These are phyloP conservation scores for Anthracocystis setariae DNA, from an alignment of 1,284 basidiomycete species.

Conservation along the genomic window DNA sequence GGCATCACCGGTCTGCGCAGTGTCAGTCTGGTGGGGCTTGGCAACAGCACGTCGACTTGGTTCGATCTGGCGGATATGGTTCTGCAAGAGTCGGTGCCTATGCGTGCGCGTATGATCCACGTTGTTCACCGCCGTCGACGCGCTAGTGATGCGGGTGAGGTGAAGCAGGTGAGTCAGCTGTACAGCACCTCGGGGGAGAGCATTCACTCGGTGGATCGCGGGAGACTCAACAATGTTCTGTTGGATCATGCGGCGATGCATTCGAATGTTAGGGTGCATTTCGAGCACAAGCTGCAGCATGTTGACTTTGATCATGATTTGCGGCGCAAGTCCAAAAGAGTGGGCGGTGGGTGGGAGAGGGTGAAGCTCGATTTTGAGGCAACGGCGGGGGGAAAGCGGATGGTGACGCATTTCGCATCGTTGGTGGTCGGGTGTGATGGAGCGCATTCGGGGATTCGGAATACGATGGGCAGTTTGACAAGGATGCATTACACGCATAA, in stretches of 20 bases:
- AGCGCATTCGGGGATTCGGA: constrained; percentile 42
- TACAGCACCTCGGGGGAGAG: constrained; percentile 90
- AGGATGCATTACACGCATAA: constrained; percentile 86
- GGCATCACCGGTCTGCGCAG: constrained; percentile 86
- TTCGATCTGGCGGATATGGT: constrained; percentile 78
- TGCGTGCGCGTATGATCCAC: constrained; percentile 96
- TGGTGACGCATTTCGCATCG: constrained; percentile 32
- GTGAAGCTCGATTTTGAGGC: constrained; percentile 38
- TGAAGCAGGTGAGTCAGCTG: constrained; percentile 71
- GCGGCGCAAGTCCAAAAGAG: background rate
- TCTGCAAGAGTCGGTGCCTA: constrained; percentile 84
- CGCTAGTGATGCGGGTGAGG: constrained; percentile 25
- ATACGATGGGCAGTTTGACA: constrained; percentile 71
- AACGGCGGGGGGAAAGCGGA: constrained; percentile 11
- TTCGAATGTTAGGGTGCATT: constrained; percentile 77
- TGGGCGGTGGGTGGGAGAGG: constrained; percentile 1
- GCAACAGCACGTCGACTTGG: constrained; percentile 8
- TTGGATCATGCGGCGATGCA: constrained; percentile 76
- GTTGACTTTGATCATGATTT: constrained; percentile 77
- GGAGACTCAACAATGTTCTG: constrained; percentile 85
- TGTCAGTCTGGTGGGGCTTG: constrained; percentile 69
- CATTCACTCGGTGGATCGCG: constrained; percentile 92
- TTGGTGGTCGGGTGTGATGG: constrained; percentile 58
- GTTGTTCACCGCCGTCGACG: constrained; percentile 68
- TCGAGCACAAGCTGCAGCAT: constrained; percentile 80